Percentiles rank a stretch among this genome's conserved stretches.
phyloP scores from a whole-genome alignment of 768 basidiomycete species.

The Amanita inopinata region DNA sequence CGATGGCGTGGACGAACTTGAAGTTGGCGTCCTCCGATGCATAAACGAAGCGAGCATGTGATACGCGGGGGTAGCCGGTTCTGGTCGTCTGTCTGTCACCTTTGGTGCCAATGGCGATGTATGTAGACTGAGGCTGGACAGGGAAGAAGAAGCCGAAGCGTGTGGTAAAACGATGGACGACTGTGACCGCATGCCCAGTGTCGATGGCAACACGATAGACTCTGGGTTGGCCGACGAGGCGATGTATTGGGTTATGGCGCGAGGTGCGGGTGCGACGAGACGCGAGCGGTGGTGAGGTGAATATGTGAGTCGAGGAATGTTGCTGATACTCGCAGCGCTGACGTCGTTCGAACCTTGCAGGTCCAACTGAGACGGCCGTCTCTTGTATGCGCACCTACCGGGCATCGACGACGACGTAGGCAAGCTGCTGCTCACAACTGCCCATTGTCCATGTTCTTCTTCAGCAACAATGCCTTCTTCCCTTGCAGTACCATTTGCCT shows the following conservation, averaged over 20 bases:
- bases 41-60: constrained; percentile 54
- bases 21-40: constrained; percentile 20
- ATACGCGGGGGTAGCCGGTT: constrained; percentile 47
- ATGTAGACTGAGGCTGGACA: constrained; percentile 18
- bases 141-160: constrained; percentile 14
- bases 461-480: not conserved
- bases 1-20: constrained; percentile 25
- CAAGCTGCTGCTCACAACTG: constrained; percentile 33
- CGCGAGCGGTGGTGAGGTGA: constrained; percentile 41
- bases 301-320: constrained; percentile 38
- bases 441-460: not conserved
- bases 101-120: constrained; percentile 19
- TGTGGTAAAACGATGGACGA: constrained; percentile 13
- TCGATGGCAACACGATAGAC: constrained; percentile 56
- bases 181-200: constrained; percentile 60
- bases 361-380: constrained; percentile 28
- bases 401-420: constrained; percentile 21
- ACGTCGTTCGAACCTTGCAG: constrained; percentile 12
- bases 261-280: constrained; percentile 59
- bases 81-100: constrained; percentile 25
- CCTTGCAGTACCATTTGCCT: not conserved
- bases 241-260: constrained; percentile 68
- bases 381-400: constrained; percentile 6
- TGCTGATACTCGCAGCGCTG: constrained; percentile 24
- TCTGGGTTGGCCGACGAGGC: constrained; percentile 42